Evolutionary conservation across 2,329 filamentous ascomycete genomes (phyloP).

Genomic region (Arthrinium puccinioides): DNA sequence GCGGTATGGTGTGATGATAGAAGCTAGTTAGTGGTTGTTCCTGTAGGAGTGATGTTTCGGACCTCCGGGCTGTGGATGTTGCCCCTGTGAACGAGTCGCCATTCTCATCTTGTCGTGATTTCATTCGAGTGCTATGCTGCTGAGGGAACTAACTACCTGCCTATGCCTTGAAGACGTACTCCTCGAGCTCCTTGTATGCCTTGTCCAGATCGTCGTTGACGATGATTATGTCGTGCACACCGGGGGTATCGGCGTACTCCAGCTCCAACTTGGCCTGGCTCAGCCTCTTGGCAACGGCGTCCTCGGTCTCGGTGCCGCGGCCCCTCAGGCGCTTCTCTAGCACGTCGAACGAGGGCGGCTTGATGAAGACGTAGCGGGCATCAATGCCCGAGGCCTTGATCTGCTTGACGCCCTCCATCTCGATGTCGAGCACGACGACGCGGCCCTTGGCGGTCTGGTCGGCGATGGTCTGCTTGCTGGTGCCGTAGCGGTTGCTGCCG

Average conservation of each 20-base stretch:
- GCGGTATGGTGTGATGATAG: slow-evolving; percentile 1
- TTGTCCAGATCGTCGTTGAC: slow-evolving; percentile 53
- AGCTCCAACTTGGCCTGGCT: slow-evolving; percentile 68
- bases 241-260: slow-evolving; percentile 60
- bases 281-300: slow-evolving; percentile 61
- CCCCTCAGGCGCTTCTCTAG: slow-evolving; percentile 70
- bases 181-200: slow-evolving; percentile 46
- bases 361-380: slow-evolving; percentile 78
- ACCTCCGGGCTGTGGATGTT: too few relatives aligned
- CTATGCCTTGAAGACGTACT: slow-evolving; percentile 34
- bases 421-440: slow-evolving; percentile 85
- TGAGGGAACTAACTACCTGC: too few relatives aligned
- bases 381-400: slow-evolving; percentile 69
- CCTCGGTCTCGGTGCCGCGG: slow-evolving; percentile 72
- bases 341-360: slow-evolving; percentile 67
- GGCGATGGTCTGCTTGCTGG: slow-evolving; percentile 70
- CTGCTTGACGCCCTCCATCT: slow-evolving; percentile 98
- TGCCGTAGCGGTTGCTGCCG: slow-evolving; percentile 81
- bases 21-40: background rate
- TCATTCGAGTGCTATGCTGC: too few relatives aligned
- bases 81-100: too few relatives aligned
- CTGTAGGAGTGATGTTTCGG: background rate
- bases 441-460: slow-evolving; percentile 60
- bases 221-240: slow-evolving; percentile 58
- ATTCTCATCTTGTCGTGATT: background rate